Percentiles rank a stretch among this genome's conserved stretches.
These are phyloP conservation scores for Scheffersomyces quercinus DNA, from an alignment of 1,139 yeast species.

Conservation along the genomic window DNA sequence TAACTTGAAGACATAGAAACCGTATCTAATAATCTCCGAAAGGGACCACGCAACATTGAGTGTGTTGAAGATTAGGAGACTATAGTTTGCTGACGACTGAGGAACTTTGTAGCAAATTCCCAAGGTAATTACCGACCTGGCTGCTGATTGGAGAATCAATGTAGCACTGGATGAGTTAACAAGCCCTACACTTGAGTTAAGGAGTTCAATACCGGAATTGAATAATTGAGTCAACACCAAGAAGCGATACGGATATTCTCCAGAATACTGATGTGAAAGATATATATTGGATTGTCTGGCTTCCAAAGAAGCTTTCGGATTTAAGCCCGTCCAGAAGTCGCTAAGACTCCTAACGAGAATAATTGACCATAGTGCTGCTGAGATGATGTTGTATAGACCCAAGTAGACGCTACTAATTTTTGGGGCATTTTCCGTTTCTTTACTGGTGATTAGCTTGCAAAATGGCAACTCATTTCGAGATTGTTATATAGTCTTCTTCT, in stretches of 20 bases:
- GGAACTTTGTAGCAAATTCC: constrained; percentile 35
- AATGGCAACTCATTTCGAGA: too few relatives aligned
- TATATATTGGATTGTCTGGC: constrained; percentile 9
- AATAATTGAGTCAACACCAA: constrained; percentile 29
- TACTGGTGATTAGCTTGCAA: too few relatives aligned
- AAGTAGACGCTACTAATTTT: constrained; percentile 8
- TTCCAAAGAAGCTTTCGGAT: background rate
- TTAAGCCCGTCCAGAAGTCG: constrained; percentile 11
- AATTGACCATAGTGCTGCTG: constrained; percentile 68
- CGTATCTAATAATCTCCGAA: constrained; percentile 35
- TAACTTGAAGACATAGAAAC: constrained; percentile 25
- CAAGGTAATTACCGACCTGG: constrained; percentile 31
- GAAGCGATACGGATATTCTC: constrained; percentile 30
- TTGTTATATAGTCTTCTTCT: too few relatives aligned
- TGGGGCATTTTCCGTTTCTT: background rate
- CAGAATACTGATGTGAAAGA: constrained; percentile 8
- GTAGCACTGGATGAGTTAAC: constrained; percentile 33
- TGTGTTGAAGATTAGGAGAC: constrained; percentile 23
- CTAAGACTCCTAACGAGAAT: constrained; percentile 29
- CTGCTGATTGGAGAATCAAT: constrained; percentile 33
- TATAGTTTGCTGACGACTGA: constrained; percentile 33
- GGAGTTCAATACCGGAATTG: constrained; percentile 31
- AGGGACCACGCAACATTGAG: constrained; percentile 36
- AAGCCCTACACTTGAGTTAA: constrained; percentile 26
- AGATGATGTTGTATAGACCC: constrained; percentile 57